Evolutionary conservation across 805 yeast species (phyloP), one percentile per base, ranked within the genome.

Genomic region (Lipomyces sp.): DNA sequence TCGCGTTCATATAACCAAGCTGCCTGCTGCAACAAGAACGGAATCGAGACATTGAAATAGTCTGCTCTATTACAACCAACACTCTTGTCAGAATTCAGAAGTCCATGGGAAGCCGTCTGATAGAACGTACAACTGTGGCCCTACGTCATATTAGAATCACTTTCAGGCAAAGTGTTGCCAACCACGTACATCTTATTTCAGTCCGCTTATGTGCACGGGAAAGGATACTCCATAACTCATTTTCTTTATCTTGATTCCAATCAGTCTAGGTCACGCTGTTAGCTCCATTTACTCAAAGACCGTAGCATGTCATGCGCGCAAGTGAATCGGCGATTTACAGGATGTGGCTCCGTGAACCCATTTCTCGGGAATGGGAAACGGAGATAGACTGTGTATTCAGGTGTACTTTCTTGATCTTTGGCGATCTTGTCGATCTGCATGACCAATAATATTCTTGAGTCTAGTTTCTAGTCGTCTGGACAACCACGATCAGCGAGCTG

Each of bases 1-100:
- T 80, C 81, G 56, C 76, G 77, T 64, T 79, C 80, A 61, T 80
- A 80, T 2, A 80, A 73, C 81, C 82, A 79, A 2, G 80, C 79
- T 0, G 81, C 80, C 65, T 80, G 82, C 69, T 80, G 82, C 11
- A 79, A 72, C 13, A 79, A 72, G 63, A 77, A 79, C 30, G 77
- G 74, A 4, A 74, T 73, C 11, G 79, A 71, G 1, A 80, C 83
- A 15, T 76, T 72, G 64, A 82, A 77, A 37, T 74, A 72, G 24
- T 70, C 70, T 1, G 82, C 79, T 15, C 29, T 67, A 71, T 2
- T 67, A 37, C 57, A 79, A 80, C 77, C 32, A 6, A n/a, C 29
- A 24, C 24, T 15, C 15, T 37, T 37, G 15, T 42, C 48, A 42
- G 48, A 3, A 42, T 18, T n/a, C 5, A 13, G 24, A 42, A 42